Evolutionary conservation across 2,329 filamentous ascomycete species (phyloP), one percentile per base, ranked within the genome.

Genomic region (Ceratocystiopsis minuta): DNA sequence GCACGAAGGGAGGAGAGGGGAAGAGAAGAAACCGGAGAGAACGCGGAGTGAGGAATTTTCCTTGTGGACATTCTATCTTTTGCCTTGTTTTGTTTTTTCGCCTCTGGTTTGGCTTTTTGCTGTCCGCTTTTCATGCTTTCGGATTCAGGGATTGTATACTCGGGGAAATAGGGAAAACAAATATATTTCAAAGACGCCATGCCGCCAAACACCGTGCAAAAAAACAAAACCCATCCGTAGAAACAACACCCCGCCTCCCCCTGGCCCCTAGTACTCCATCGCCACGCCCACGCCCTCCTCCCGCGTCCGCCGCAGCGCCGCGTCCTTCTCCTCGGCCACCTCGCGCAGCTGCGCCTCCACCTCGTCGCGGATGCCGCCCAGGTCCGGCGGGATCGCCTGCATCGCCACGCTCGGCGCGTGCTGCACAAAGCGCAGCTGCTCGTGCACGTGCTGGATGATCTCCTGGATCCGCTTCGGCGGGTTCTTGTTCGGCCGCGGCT

Each of bases 371-470:
- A 82, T 67, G 36, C 67, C 74, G 16, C 70, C 67, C 7, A 90
- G 67, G 53, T 88, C 83, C 0, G 82, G 80, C 11, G 84, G 85
- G 41, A 95, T 81, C 37, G 75, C 70, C 50, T 75, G 74, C 60
- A 86, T 80, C 57, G 93, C 85, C 24, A 93, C 84, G 52, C 85
- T 93, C 1, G 90, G 90, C 9, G 85, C 84, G 34, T 77, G 72
- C 53, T 82, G 69, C 41, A 96, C 76, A 55, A 93, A 95, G 20
- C 83, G 71, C 49, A 98, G 60, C 60, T 96, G 87, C 57, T 93
- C 84, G 36, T 76, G 74, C 36, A 94, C 78, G 45, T 83, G 77
- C 54, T 80, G 70, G 4, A 92, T 70, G 36, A 94, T 78, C 32
- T 79, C 76, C 38, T 78, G 67, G 16, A 94, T 64, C 46, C 84